Conservation (phyloP, 768 basidiomycete genomes). For the Lepiota brunneoincarnata region DNA sequence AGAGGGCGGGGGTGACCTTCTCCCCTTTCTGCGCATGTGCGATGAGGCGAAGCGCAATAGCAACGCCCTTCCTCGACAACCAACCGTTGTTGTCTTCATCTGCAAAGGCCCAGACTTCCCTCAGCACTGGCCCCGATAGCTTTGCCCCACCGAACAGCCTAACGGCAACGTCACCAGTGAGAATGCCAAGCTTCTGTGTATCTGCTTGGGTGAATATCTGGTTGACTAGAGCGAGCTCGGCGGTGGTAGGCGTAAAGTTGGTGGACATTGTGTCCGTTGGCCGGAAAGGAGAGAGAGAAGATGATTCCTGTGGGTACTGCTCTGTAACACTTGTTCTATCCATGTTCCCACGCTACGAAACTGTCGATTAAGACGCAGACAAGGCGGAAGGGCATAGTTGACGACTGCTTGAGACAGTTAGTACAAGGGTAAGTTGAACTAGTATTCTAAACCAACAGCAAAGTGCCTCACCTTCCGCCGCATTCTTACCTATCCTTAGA, state of each 20-base stretch:
- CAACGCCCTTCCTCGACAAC: slow-evolving; percentile 84
- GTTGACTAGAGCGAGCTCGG: slow-evolving; percentile 60
- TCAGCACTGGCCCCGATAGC: slow-evolving; percentile 72
- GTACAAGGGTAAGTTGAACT: no score
- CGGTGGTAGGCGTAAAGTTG: slow-evolving; percentile 42
- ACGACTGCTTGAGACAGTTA: no score
- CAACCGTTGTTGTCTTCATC: slow-evolving; percentile 95
- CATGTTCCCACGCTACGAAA: slow-evolving; percentile 11
- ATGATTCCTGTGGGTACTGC: slow-evolving; percentile 12
- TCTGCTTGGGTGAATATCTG: slow-evolving; percentile 75
- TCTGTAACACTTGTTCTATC: background rate
- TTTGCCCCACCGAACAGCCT: slow-evolving; percentile 82
- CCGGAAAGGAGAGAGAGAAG: slow-evolving; percentile 12
- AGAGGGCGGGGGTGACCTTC: slow-evolving; percentile 55
- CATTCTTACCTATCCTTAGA: no score
- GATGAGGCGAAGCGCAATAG: slow-evolving; percentile 86
- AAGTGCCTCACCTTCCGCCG: background rate
- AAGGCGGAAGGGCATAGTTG: no score
- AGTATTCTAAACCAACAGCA: background rate
- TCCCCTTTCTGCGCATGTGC: slow-evolving; percentile 91
- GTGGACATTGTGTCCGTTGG: slow-evolving; percentile 37
- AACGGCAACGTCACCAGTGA: slow-evolving; percentile 91
- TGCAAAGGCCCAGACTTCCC: slow-evolving; percentile 91
- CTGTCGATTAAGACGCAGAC: no score
- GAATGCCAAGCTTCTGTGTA: slow-evolving; percentile 74